Percentiles rank a stretch among this genome's conserved stretches.
Conservation (phyloP, 2,329 filamentous ascomycete species). For the Colletotrichum aenigma region DNA sequence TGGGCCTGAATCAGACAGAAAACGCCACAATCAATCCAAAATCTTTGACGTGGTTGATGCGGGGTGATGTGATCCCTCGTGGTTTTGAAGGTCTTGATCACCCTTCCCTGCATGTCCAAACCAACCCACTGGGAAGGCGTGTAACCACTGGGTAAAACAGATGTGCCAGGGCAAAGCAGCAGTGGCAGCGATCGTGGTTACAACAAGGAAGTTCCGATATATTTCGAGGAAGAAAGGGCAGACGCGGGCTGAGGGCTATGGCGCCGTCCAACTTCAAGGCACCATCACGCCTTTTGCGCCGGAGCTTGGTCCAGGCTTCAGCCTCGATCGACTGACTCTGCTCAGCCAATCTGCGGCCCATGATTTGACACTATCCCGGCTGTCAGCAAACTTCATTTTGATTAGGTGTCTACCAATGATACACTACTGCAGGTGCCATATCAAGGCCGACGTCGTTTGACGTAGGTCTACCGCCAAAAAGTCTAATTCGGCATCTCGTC, state of each 20-base stretch:
- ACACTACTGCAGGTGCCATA: background rate
- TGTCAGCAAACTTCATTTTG: background rate
- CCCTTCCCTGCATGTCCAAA: background rate
- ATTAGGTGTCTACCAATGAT: background rate
- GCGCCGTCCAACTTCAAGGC: background rate
- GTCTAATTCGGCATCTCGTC: background rate
- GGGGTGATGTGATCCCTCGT: background rate
- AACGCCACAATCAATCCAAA: background rate
- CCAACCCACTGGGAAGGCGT: background rate
- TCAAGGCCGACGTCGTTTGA: background rate
- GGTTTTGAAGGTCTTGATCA: background rate
- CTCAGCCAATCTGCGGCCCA: background rate
- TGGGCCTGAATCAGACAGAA: background rate
- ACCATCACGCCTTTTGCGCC: background rate
- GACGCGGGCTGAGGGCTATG: background rate
- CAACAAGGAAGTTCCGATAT: constrained; percentile 5
- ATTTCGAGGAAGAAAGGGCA: constrained; percentile 4
- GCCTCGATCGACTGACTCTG: background rate
- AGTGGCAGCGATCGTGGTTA: background rate
- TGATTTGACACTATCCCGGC: background rate
- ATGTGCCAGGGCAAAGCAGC: background rate
- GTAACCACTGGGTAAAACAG: background rate
- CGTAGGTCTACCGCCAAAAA: background rate
- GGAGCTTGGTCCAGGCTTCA: background rate
- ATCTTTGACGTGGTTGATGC: background rate